Evolutionary conservation across 495 filamentous ascomycete species (phyloP).

Genomic region (Parathielavia appendiculata): DNA sequence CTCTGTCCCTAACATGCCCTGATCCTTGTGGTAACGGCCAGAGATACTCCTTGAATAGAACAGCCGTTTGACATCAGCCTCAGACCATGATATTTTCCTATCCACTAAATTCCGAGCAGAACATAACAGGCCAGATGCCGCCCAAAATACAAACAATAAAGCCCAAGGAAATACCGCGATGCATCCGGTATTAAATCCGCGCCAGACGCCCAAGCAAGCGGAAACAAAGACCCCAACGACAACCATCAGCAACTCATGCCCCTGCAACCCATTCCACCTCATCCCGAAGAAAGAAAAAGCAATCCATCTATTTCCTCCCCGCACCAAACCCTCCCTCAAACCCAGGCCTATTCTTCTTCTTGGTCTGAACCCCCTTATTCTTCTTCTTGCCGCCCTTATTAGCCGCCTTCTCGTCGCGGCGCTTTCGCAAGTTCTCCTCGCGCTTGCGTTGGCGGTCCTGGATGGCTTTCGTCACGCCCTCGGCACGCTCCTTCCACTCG

Average conservation of each 20-base stretch:
- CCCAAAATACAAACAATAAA: neutral
- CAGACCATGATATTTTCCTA: constrained; percentile 17
- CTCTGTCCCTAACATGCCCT: neutral
- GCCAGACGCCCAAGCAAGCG: constrained; percentile 6
- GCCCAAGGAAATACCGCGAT: constrained; percentile 8
- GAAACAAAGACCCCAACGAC: neutral
- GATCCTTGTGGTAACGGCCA: neutral
- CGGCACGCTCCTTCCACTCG: constrained; percentile 80
- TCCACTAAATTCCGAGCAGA: constrained; percentile 8
- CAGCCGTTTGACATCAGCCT: neutral
- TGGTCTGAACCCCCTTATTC: constrained; percentile 53
- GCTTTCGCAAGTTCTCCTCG: constrained; percentile 79
- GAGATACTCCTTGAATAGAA: too few species aligned
- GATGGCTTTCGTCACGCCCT: constrained; percentile 68
- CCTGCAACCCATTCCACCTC: neutral
- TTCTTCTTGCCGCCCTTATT: constrained; percentile 56
- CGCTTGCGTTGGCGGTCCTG: constrained; percentile 79
- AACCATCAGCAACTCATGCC: neutral
- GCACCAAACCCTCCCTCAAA: constrained; percentile 82
- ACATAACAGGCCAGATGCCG: constrained; percentile 9
- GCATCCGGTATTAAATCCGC: constrained; percentile 7
- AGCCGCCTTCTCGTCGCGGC: constrained; percentile 62
- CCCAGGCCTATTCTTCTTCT: constrained; percentile 64
- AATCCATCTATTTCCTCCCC: constrained; percentile 26
- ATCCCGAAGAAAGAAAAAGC: neutral